Percentiles rank a stretch among this genome's conserved stretches.
Conservation (phyloP, 441 rosid genomes). For the Metrosideros polymorpha region DNA sequence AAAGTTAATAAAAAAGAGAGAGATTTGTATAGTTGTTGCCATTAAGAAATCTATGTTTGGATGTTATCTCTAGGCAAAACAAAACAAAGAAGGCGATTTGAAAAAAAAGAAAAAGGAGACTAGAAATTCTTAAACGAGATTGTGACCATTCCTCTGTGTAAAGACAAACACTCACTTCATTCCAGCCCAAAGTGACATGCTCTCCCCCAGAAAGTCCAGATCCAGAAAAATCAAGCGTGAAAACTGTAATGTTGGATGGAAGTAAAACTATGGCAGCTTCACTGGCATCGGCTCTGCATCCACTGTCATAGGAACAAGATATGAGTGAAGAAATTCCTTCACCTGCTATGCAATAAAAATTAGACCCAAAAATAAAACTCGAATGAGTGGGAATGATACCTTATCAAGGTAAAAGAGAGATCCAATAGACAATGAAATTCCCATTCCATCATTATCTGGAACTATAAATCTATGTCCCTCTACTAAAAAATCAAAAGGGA, state of each 20-base stretch:
- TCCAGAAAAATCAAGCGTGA: constrained; percentile 95
- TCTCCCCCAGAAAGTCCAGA: constrained; percentile 99
- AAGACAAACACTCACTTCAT: constrained; percentile 54
- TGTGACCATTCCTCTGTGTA: neutral
- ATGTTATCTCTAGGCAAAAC: neutral
- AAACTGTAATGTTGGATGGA: constrained; percentile 94
- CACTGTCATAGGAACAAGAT: constrained; percentile 48
- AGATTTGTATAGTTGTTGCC: neutral
- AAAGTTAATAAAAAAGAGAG: neutral
- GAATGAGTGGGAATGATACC: neutral
- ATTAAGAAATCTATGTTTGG: neutral
- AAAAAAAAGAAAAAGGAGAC: neutral
- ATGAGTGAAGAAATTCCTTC: neutral
- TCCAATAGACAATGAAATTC: neutral
- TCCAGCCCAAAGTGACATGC: constrained; percentile 85
- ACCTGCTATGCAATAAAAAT: constrained; percentile 6
- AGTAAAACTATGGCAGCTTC: constrained; percentile 93
- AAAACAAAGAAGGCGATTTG: neutral
- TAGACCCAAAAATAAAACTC: neutral
- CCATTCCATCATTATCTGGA: neutral
- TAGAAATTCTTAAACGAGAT: neutral
- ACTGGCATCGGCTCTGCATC: constrained; percentile 97
- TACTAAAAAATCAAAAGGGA: neutral
- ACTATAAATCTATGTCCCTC: neutral
- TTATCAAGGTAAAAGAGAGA: neutral